Evolutionary conservation across 2,329 filamentous ascomycete genomes (phyloP).

Genomic region (Colletotrichum cordylinicola): DNA sequence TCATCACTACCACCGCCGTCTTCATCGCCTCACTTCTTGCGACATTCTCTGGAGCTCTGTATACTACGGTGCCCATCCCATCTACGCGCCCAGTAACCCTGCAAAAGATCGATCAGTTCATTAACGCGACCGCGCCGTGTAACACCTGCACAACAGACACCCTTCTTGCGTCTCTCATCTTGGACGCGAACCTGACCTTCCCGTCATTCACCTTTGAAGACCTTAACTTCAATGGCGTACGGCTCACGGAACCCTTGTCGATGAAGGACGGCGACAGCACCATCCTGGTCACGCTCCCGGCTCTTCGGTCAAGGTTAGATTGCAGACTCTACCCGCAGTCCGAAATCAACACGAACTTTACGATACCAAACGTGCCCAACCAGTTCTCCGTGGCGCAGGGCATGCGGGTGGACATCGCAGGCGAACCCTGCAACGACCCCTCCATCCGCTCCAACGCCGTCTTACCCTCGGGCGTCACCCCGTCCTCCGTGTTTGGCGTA

Average conservation of each 20-base stretch:
- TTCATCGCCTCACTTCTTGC: conserved; percentile 34
- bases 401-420: conserved; percentile 26
- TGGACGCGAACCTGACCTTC: conserved; percentile 38
- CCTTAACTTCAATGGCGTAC: conserved; percentile 27
- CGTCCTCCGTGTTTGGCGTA: conserved; percentile 28
- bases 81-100: conserved; percentile 27
- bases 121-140: conserved; percentile 25
- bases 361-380: conserved; percentile 14
- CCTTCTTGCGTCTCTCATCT: conserved; percentile 36
- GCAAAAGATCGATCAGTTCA: conserved; percentile 34
- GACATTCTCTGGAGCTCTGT: conserved; percentile 37
- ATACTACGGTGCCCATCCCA: conserved; percentile 32
- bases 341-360: conserved; percentile 29
- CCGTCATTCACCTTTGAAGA: conserved; percentile 41
- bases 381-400: not conserved
- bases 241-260: not conserved
- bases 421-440: conserved; percentile 23
- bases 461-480: conserved; percentile 4
- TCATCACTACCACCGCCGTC: conserved; percentile 30
- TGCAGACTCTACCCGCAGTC: conserved; percentile 27
- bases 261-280: conserved; percentile 11
- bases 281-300: conserved; percentile 32
- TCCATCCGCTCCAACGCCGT: conserved; percentile 24
- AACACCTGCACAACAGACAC: conserved; percentile 32
- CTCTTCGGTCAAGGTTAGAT: conserved; percentile 35